Conservation (phyloP, 495 filamentous ascomycete genomes). For the Hyaloscypha variabilis region DNA sequence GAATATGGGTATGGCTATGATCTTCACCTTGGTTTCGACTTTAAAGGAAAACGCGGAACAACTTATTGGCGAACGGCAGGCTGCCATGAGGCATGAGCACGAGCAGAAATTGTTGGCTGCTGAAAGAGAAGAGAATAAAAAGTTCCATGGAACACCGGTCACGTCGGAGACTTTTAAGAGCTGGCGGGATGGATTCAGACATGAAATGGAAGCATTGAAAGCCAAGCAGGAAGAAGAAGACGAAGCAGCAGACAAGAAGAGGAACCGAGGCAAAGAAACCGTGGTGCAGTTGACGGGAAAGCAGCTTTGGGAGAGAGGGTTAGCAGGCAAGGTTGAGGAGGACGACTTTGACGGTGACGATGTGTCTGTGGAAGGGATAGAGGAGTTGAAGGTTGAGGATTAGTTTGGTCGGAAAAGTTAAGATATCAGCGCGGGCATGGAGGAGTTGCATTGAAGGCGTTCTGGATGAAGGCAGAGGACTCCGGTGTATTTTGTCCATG, state of each 20-base stretch:
- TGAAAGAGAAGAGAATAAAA: slow-evolving; percentile 92
- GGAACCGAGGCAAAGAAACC: slow-evolving; percentile 65
- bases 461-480: slow-evolving; percentile 7
- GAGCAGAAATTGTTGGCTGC: slow-evolving; percentile 69
- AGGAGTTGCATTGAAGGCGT: slow-evolving; percentile 35
- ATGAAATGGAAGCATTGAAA: slow-evolving; percentile 75
- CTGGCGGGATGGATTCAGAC: slow-evolving; percentile 79
- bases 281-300: slow-evolving; percentile 68
- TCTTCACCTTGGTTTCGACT: slow-evolving; percentile 85
- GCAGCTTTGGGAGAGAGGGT: slow-evolving; percentile 82
- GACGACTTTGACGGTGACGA: slow-evolving; percentile 66
- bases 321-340: slow-evolving; percentile 74
- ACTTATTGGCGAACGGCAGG: slow-evolving; percentile 70
- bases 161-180: slow-evolving; percentile 79
- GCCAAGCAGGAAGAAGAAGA: slow-evolving; percentile 66
- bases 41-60: slow-evolving; percentile 87
- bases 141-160: slow-evolving; percentile 91
- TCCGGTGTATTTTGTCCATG: neutral
- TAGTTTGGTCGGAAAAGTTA: slow-evolving; percentile 15
- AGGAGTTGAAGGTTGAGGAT: slow-evolving; percentile 65
- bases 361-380: slow-evolving; percentile 56
- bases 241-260: slow-evolving; percentile 77
- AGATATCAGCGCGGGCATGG: slow-evolving; percentile 20
- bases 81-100: slow-evolving; percentile 57
- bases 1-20: slow-evolving; percentile 97